Base-by-base conservation (phyloP, 75 land plant genomes). In the Selaginella moellendorffii region DNA sequence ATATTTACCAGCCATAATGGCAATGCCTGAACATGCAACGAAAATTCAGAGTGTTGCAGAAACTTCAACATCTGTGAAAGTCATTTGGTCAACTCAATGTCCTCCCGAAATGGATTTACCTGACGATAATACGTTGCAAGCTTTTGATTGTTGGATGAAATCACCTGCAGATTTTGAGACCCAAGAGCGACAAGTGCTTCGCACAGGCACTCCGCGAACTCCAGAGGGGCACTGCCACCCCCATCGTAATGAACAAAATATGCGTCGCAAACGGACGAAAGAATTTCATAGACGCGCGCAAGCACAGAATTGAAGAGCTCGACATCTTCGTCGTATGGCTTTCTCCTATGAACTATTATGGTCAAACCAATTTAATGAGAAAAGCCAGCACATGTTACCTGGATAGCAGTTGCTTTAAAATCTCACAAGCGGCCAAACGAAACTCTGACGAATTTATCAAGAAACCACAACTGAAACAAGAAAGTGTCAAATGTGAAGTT, bases 351-450 rank as follows among this genome's bases (percentile, higher is more conserved):
- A 65, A 36, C 46, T 5, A 36, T n/a, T n/a, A n/a, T n/a, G n/a
- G n/a, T n/a, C n/a, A n/a, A n/a, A n/a, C n/a, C n/a, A n/a, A n/a
- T n/a, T n/a, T n/a, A n/a, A n/a, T n/a, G n/a, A n/a, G n/a, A n/a
- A n/a, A n/a, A n/a, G n/a, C n/a, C n/a, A n/a, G n/a, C 46, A 36
- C 5, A 36, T 14, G 46, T n/a, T 31, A 95, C 99, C 99, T 90
- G 67, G 76, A 54, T 14, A 81, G 78, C 21, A 95, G 69, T 46
- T 83, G 77, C 67, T 86, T 90, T 63, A 95, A 83, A 59, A 95
- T 80, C 42, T 95, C 97, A 71, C 99, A 86, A 61, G 99, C 86
- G 76, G 78, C 78, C 58, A 79, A 71, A 36, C 97, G 97, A 42
- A 95, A 86, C 29, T 86, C 88, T 68, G 46, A 31, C 65, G 83